phyloP scores from a whole-genome alignment of 805 yeast species.

The Teunomyces atbi region DNA sequence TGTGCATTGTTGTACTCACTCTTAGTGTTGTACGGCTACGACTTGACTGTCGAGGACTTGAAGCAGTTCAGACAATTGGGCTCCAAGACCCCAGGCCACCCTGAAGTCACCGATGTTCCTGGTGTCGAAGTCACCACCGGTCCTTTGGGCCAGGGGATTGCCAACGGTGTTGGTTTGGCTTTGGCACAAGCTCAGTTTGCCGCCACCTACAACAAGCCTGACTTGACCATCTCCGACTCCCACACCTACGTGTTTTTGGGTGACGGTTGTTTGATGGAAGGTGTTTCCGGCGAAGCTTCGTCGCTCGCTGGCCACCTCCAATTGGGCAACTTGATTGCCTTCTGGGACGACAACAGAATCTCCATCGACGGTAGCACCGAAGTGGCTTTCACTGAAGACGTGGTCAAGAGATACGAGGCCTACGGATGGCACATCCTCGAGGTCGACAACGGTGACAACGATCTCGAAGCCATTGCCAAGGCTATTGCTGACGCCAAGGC shows the following conservation, averaged over 20 bases:
- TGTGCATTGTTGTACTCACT: constrained; percentile 84
- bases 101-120: constrained; percentile 78
- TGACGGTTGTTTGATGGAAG: constrained; percentile 98
- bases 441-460: constrained; percentile 79
- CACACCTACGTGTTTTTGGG: constrained; percentile 82
- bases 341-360: constrained; percentile 96
- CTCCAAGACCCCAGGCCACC: constrained; percentile 97
- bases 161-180: constrained; percentile 95
- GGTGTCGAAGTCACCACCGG: constrained; percentile 98
- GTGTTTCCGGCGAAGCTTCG: constrained; percentile 90
- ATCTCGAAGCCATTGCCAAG: constrained; percentile 62
- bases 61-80: constrained; percentile 85
- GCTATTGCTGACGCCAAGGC: constrained; percentile 83
- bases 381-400: constrained; percentile 92
- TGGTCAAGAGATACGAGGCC: constrained; percentile 75
- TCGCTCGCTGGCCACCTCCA: constrained; percentile 96
- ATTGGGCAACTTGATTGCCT: constrained; percentile 88
- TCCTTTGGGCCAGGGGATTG: constrained; percentile 97
- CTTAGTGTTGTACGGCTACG: constrained; percentile 84
- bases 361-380: constrained; percentile 93
- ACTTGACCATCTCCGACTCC: constrained; percentile 66
- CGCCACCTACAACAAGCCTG: constrained; percentile 92
- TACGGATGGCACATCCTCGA: constrained; percentile 90
- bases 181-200: constrained; percentile 90
- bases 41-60: constrained; percentile 77